Evolutionary conservation across 2,329 filamentous ascomycete genomes (phyloP).

Genomic region (Sclerotinia borealis): DNA sequence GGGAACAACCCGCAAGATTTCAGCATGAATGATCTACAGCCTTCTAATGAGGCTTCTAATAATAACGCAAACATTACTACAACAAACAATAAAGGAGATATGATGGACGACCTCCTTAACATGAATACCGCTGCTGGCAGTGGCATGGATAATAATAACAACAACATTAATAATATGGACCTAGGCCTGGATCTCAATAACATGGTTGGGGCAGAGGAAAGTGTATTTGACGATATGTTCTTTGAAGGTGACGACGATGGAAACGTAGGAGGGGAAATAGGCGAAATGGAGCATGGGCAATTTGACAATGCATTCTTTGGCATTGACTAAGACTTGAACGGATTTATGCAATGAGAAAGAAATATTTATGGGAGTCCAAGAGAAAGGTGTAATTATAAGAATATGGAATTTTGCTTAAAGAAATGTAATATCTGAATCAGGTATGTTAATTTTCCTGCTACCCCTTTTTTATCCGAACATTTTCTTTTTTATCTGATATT

Average conservation of each 20-base stretch:
- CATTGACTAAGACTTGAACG: conserved; percentile 13
- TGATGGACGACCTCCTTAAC: conserved; percentile 22
- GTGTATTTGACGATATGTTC: conserved; percentile 31
- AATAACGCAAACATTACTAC: conserved; percentile 14
- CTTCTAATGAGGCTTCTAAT: conserved; percentile 15
- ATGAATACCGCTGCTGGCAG: conserved; percentile 1
- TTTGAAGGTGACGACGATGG: conserved; percentile 21
- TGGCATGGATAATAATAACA: not conserved
- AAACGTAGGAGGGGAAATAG: conserved; percentile 15
- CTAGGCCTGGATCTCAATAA: conserved; percentile 50
- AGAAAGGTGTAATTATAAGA: not conserved
- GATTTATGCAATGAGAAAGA: not conserved
- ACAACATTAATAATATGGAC: conserved; percentile 31
- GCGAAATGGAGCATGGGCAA: conserved; percentile 27
- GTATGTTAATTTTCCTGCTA: too few relatives aligned
- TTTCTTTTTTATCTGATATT: not conserved
- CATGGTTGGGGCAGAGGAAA: conserved; percentile 35
- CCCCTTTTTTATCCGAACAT: not conserved
- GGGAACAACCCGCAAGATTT: conserved; percentile 34
- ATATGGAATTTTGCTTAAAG: not conserved
- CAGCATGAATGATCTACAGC: conserved; percentile 34
- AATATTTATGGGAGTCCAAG: not conserved
- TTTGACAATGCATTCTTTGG: conserved; percentile 30
- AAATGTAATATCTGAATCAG: not conserved
- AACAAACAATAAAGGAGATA: conserved; percentile 13